These are phyloP conservation scores for Fragilaria crotonensis DNA, from an alignment of 108 stramenopile genomes.

Conservation along the genomic window DNA sequence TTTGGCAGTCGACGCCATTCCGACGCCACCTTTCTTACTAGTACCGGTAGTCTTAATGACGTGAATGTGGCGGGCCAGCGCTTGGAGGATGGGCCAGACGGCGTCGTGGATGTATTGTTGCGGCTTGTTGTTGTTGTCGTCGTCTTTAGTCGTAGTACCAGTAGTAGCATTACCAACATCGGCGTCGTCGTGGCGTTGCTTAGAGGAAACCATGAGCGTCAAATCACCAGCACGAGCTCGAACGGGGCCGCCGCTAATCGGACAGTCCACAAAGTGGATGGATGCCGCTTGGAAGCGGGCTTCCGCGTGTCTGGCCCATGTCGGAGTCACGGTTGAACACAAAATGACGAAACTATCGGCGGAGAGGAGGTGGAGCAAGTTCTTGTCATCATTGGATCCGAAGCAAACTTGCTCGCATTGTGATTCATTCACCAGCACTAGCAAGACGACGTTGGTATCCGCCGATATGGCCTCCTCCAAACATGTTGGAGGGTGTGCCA, in stretches of 20 bases:
- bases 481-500: conserved; percentile 2
- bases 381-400: conserved; percentile 3
- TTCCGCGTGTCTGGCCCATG: conserved; percentile 39
- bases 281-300: conserved; percentile 18
- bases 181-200: too few relatives aligned
- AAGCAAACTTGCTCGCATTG: conserved; percentile 65
- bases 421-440: conserved; percentile 62
- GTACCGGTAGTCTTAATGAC: too few relatives aligned
- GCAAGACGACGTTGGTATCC: conserved; percentile 38
- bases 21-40: conserved; percentile 76
- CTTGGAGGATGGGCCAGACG: conserved; percentile 34
- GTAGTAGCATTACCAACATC: too few relatives aligned
- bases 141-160: conserved; percentile 23
- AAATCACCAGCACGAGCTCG: conserved; percentile 56
- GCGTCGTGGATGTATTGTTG: too few relatives aligned
- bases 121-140: too few relatives aligned
- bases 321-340: conserved; percentile 58
- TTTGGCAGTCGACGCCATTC: conserved; percentile 64
- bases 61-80: conserved; percentile 48
- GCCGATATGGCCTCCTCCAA: conserved; percentile 16
- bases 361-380: conserved; percentile 24
- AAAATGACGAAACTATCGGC: conserved; percentile 47
- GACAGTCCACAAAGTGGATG: conserved; percentile 56
- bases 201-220: conserved; percentile 60
- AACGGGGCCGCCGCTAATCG: conserved; percentile 65